phyloP scores from a whole-genome alignment of 2,329 filamentous ascomycete genomes.

The Pyrenophora graminea region DNA sequence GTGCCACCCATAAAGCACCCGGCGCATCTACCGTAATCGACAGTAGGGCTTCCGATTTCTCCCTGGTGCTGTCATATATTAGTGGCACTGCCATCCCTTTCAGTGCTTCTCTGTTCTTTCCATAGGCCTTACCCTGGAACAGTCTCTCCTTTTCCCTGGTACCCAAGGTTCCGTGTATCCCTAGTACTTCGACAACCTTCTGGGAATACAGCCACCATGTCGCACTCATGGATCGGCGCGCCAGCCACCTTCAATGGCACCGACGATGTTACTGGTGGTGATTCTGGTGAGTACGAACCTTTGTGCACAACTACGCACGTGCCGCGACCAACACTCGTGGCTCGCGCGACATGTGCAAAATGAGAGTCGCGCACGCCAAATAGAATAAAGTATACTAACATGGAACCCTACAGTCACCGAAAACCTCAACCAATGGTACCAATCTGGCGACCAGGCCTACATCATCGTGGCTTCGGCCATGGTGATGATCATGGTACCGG shows the following conservation, averaged over 20 bases:
- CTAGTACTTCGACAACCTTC: conserved; percentile 14
- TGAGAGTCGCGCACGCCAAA: background rate
- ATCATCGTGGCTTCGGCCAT: conserved; percentile 89
- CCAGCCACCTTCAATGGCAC: conserved; percentile 57
- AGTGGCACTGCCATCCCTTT: conserved; percentile 30
- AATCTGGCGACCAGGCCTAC: conserved; percentile 88
- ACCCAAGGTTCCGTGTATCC: conserved; percentile 7
- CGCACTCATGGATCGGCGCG: conserved; percentile 54
- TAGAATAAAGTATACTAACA: conserved; percentile 13
- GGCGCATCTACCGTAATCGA: conserved; percentile 33
- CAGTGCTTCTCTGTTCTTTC: conserved; percentile 13
- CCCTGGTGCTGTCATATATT: conserved; percentile 39
- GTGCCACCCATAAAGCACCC: conserved; percentile 42
- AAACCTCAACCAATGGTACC: conserved; percentile 96
- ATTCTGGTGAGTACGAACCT: conserved; percentile 68
- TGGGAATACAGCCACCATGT: conserved; percentile 46
- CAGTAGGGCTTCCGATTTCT: conserved; percentile 39
- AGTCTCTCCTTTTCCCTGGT: conserved; percentile 6
- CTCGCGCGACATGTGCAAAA: conserved; percentile 1
- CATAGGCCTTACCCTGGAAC: conserved; percentile 19
- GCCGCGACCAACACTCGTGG: conserved; percentile 17
- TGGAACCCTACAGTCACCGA: conserved; percentile 63
- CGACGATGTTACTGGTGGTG: conserved; percentile 68
- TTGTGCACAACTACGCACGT: conserved; percentile 24
- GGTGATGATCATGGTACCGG: conserved; percentile 95